Conservation (phyloP, 768 basidiomycete genomes). For the Tylopilus subfusipes region DNA sequence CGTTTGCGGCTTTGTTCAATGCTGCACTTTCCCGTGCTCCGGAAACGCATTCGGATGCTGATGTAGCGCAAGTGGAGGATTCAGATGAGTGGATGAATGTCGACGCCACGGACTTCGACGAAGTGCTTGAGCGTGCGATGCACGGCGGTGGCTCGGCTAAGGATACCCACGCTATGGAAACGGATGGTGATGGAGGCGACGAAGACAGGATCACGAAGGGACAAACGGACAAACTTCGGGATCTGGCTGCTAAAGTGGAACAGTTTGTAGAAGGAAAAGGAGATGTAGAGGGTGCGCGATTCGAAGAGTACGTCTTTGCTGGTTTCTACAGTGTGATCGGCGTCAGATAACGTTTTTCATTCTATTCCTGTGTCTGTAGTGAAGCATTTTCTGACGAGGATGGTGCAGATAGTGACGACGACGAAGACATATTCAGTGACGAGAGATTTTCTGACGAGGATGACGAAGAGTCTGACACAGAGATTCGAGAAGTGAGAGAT, state of each 20-base stretch:
- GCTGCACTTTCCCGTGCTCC: constrained; percentile 49
- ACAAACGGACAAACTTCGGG: constrained; percentile 67
- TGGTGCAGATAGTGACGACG: constrained; percentile 22
- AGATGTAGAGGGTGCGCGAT: constrained; percentile 81
- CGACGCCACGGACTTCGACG: constrained; percentile 71
- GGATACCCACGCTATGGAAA: constrained; percentile 46
- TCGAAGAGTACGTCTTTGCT: constrained; percentile 71
- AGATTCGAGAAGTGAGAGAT: constrained; percentile 24
- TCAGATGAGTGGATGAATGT: constrained; percentile 85
- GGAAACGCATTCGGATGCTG: constrained; percentile 19
- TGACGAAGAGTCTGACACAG: constrained; percentile 36
- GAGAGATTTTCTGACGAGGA: constrained; percentile 47
- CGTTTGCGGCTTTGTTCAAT: constrained; percentile 75
- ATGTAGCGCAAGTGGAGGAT: constrained; percentile 49
- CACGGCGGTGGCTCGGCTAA: constrained; percentile 9
- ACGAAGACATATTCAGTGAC: constrained; percentile 38
- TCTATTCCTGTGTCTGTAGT: constrained; percentile 32
- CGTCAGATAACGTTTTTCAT: background rate
- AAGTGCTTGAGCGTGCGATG: constrained; percentile 51
- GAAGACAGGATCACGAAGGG: constrained; percentile 51
- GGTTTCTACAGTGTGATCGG: background rate
- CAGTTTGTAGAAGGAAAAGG: constrained; percentile 90
- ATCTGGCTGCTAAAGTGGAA: constrained; percentile 81
- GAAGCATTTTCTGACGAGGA: constrained; percentile 69
- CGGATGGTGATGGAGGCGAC: constrained; percentile 35